phyloP scores from a whole-genome alignment of 352 stramenopile genomes.

The Thraustochytrium sp. region DNA sequence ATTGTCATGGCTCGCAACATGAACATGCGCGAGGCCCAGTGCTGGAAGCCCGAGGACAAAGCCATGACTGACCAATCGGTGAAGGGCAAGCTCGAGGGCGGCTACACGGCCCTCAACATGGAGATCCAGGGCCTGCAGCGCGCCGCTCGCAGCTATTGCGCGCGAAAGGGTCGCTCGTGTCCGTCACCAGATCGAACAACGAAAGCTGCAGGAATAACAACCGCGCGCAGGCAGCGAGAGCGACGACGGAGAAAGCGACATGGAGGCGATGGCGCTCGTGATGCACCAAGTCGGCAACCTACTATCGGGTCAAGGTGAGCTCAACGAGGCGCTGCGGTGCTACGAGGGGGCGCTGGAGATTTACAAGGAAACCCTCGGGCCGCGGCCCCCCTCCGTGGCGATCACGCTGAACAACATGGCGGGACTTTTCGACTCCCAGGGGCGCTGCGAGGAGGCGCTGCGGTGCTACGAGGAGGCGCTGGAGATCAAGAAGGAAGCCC shows the following conservation, averaged over 20 bases:
- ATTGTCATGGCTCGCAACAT: not conserved
- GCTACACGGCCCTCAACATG: not conserved
- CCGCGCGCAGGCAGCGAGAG: too few species aligned
- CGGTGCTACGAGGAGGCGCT: not conserved
- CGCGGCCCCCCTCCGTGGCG: not conserved
- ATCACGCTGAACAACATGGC: not conserved
- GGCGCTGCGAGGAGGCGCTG: not conserved
- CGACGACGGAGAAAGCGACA: too few species aligned
- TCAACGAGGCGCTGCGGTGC: too few species aligned
- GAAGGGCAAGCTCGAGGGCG: not conserved
- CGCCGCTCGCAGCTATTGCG: too few species aligned
- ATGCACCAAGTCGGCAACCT: too few species aligned
- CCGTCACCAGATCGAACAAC: too few species aligned
- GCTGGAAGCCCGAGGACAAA: not conserved
- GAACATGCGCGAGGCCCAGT: not conserved
- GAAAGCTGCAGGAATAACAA: too few species aligned
- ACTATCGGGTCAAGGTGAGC: too few species aligned
- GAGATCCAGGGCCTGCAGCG: too few species aligned
- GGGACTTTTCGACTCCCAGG: not conserved
- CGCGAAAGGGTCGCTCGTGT: too few species aligned
- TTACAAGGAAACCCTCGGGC: not conserved
- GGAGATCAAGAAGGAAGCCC: not conserved
- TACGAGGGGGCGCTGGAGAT: not conserved
- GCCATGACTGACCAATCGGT: not conserved
- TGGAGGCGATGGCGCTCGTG: too few species aligned